Conservation (phyloP, 352 stramenopile genomes). For the Globisporangium mamillatum region DNA sequence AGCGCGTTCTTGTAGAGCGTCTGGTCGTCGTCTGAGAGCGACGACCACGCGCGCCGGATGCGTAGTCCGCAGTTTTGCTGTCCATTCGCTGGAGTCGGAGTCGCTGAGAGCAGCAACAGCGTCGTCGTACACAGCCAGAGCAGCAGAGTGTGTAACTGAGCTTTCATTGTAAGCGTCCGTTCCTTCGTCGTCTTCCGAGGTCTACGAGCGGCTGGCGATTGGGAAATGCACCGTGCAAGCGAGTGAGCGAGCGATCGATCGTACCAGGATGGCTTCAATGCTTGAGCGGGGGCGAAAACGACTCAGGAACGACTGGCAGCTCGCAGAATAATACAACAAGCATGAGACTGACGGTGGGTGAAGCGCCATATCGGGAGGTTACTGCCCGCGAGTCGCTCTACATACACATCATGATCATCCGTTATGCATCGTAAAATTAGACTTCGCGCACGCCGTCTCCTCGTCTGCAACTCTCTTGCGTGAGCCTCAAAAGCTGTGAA, state of each 20-base stretch:
- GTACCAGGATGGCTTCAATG: not conserved
- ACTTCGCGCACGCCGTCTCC: not conserved
- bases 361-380: not conserved
- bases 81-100: not conserved
- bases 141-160: not conserved
- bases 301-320: not conserved
- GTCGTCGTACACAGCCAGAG: not conserved
- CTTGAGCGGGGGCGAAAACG: not conserved
- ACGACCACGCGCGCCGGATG: constrained; percentile 49
- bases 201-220: not conserved
- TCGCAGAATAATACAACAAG: not conserved
- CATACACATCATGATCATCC: not conserved
- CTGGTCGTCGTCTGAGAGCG: constrained; percentile 37
- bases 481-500: not conserved
- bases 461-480: not conserved
- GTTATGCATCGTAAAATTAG: constrained; percentile 3
- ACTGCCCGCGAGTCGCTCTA: not conserved
- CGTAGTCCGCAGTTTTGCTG: constrained; percentile 29
- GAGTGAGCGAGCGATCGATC: too few relatives aligned
- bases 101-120: not conserved
- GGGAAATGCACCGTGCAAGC: not conserved
- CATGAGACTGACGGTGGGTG: not conserved
- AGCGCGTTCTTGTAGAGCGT: constrained; percentile 45
- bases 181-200: not conserved
- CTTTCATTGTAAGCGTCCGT: not conserved